Percentiles rank a stretch among this genome's conserved stretches.
Conservation (phyloP, 2,329 filamentous ascomycete genomes). For the Xylaria sp. region DNA sequence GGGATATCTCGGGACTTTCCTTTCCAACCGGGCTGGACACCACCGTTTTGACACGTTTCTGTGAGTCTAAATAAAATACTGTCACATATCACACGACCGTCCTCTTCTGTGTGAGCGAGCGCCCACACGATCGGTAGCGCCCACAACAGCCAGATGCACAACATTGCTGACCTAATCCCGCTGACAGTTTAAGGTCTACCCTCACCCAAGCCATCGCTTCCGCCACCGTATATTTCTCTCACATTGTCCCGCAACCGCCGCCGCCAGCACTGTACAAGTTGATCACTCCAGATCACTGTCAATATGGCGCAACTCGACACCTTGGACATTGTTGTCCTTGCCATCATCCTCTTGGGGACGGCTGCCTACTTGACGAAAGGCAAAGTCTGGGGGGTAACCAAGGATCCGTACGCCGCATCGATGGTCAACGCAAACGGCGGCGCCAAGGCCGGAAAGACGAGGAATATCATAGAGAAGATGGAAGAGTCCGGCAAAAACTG, state of each 20-base stretch:
- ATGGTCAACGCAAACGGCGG: slow-evolving; percentile 71
- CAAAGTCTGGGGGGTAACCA: slow-evolving; percentile 85
- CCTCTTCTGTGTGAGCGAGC: neutral
- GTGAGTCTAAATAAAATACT: slow-evolving; percentile 15
- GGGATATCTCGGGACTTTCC: slow-evolving; percentile 4
- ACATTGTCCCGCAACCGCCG: neutral
- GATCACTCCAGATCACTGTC: slow-evolving; percentile 30
- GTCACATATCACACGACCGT: neutral
- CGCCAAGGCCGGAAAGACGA: slow-evolving; percentile 79
- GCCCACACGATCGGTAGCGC: neutral
- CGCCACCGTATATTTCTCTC: neutral
- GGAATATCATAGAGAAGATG: slow-evolving; percentile 95
- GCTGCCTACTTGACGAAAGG: slow-evolving; percentile 98
- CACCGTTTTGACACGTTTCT: slow-evolving; percentile 6
- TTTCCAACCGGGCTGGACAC: neutral
- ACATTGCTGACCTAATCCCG: slow-evolving; percentile 14
- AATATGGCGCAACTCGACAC: slow-evolving; percentile 96
- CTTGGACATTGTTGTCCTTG: slow-evolving; percentile 90
- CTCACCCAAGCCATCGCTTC: neutral
- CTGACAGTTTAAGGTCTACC: neutral
- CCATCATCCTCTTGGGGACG: slow-evolving; percentile 82
- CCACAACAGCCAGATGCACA: slow-evolving; percentile 10
- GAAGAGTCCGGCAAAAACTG: slow-evolving; percentile 96
- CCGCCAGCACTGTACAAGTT: neutral
- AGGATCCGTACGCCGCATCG: slow-evolving; percentile 84